Evolutionary conservation across 2,329 filamentous ascomycete genomes (phyloP).

Genomic region (Malbranchea cinnamomea): DNA sequence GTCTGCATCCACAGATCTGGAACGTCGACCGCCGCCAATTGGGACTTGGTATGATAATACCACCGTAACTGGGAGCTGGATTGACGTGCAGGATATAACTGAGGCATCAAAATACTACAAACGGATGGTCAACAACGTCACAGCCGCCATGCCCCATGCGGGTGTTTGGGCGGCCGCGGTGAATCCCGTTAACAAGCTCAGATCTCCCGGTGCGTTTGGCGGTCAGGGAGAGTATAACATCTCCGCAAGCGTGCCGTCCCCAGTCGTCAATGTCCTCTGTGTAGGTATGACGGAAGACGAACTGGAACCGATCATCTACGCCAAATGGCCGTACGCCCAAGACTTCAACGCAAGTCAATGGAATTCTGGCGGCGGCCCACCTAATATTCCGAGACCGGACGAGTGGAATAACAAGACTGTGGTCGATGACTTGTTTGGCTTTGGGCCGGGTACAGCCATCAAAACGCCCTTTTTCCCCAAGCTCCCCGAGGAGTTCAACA

Average conservation of each 20-base stretch:
- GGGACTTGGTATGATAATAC: conserved; percentile 58
- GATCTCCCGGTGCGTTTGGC: conserved; percentile 50
- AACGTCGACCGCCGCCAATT: conserved; percentile 42
- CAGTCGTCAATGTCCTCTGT: conserved; percentile 58
- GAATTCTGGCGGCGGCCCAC: conserved; percentile 15
- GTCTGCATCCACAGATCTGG: conserved; percentile 26
- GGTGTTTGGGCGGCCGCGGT: conserved; percentile 51
- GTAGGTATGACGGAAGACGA: conserved; percentile 47
- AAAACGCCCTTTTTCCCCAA: conserved; percentile 42
- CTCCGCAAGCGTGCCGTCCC: conserved; percentile 53
- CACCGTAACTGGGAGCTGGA: conserved; percentile 55
- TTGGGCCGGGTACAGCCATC: too few species aligned
- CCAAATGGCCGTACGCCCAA: conserved; percentile 35
- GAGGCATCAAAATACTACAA: conserved; percentile 34
- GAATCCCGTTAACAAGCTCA: conserved; percentile 46
- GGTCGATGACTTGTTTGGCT: conserved; percentile 57
- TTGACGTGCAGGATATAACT: conserved; percentile 42
- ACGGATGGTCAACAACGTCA: conserved; percentile 59
- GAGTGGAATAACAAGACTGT: conserved; percentile 40
- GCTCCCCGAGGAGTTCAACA: conserved; percentile 49
- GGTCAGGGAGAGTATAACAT: conserved; percentile 57
- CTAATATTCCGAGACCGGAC: conserved; percentile 23
- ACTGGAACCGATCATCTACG: conserved; percentile 50
- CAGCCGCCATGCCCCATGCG: conserved; percentile 61
- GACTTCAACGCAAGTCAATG: conserved; percentile 17